Evolutionary conservation across 2,329 filamentous ascomycete species (phyloP), one percentile per base, ranked within the genome.

Genomic region (Talaromyces sp.): DNA sequence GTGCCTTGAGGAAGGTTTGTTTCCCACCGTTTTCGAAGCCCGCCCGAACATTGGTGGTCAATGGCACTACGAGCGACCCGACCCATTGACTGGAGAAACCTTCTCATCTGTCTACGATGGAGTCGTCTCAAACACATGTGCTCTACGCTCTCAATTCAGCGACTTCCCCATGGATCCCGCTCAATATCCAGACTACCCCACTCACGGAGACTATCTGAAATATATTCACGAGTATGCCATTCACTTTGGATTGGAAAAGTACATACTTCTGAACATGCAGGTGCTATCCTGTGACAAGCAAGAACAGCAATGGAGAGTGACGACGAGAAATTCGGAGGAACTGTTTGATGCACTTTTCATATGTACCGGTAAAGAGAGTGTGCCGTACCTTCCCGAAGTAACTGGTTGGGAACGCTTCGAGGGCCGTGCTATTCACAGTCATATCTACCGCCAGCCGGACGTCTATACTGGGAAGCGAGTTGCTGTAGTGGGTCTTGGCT

Each of bases 111-210:
- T 78, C 9, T 76, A 78, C 67, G 68, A 74, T 33, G 72, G 75
- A 42, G 70, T 74, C 5, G 67, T 76, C 23, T 65, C 76, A 28
- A 79, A 77, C 66, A 76, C 74, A 5, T 76, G 70, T 63, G 73
- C 76, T 55, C 73, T 76, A 57, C 75, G 74, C 1, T 71, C 75
- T n/a, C 69, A 69, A 56, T 76, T 76, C 65, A 75, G 71, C 42
- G 75, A 79, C 63, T 79, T 78, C 63, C 77, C 76, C 3, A 68
- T 78, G 21, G 76, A 79, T 61, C 75, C 75, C 9, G 70, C 71
- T 9, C 68, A 72, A 40, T 77, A 78, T 61, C 68, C 72, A 0
- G 72, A 76, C 61, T 78, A 73, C 63, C 75, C 78, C 60, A 69
- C 70, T 39, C 76, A 79, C 67, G 62, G 65, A 55, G 64, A 71